Percentiles rank a stretch among this genome's conserved stretches.
Evolutionary conservation across 805 yeast genomes (phyloP).

Genomic region (Yamadazyma tumulicola): DNA sequence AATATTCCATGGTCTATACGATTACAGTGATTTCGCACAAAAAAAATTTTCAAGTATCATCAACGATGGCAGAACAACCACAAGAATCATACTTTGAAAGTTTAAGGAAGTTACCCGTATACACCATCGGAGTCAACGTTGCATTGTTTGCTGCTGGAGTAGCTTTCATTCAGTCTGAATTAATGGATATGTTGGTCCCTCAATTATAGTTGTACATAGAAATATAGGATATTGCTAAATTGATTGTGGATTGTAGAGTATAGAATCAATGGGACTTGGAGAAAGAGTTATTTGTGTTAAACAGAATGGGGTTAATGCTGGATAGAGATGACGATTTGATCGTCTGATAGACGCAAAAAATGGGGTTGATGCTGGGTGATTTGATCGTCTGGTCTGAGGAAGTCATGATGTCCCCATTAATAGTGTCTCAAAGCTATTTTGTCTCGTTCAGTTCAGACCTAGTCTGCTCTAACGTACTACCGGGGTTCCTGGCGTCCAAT

Average conservation of each 20-base stretch:
- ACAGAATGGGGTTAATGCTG: too few species aligned
- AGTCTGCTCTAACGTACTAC: too few species aligned
- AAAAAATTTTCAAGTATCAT: neutral
- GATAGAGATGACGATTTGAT: too few species aligned
- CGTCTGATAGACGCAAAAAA: too few species aligned
- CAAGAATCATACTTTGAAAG: constrained; percentile 41
- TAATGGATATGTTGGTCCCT: constrained; percentile 80
- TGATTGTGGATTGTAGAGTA: neutral
- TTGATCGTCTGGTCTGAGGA: too few species aligned
- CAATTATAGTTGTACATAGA: constrained; percentile 41
- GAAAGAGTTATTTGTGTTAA: too few species aligned
- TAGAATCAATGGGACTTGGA: too few species aligned
- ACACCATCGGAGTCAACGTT: constrained; percentile 61
- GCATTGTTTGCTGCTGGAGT: constrained; percentile 69
- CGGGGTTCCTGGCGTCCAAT: too few species aligned
- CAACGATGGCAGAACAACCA: constrained; percentile 16
- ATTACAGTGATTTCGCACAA: constrained; percentile 1
- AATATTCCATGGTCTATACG: constrained; percentile 24
- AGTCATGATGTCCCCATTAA: too few species aligned
- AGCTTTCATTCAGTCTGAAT: constrained; percentile 70
- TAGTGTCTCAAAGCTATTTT: too few species aligned
- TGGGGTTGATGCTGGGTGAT: too few species aligned
- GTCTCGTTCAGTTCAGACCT: too few species aligned
- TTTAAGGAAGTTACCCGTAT: constrained; percentile 61
- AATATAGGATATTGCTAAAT: neutral